These are phyloP conservation scores for Backusella westeae DNA, from an alignment of 192 early-diverging fungal species.

Conservation along the genomic window DNA sequence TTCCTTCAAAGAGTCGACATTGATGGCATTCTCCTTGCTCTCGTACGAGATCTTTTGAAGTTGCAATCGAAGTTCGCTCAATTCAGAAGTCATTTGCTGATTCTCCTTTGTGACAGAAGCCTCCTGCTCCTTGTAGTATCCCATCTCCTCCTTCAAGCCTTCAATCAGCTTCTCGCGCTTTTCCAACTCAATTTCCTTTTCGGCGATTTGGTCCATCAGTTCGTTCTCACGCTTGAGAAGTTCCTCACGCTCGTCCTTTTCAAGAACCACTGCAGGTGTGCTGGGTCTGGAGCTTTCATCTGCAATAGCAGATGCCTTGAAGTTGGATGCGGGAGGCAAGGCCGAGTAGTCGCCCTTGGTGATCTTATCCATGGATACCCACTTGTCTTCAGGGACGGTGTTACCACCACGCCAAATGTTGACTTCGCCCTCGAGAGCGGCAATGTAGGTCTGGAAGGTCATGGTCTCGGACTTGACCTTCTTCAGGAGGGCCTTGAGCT, in stretches of 20 bases:
- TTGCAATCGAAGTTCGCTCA: conserved; percentile 80
- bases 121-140: conserved; percentile 66
- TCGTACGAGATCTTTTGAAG: conserved; percentile 89
- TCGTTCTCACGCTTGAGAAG: conserved; percentile 96
- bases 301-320: conserved; percentile 38
- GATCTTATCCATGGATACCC: conserved; percentile 61
- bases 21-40: conserved; percentile 86
- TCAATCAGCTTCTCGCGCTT: conserved; percentile 58
- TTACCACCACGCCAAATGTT: conserved; percentile 85
- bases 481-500: conserved; percentile 94
- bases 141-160: conserved; percentile 77
- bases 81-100: conserved; percentile 66
- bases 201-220: conserved; percentile 88
- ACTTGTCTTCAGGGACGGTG: conserved; percentile 59
- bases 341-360: conserved; percentile 35
- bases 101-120: conserved; percentile 60
- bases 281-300: conserved; percentile 56
- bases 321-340: conserved; percentile 39
- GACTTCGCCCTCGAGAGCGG: conserved; percentile 86
- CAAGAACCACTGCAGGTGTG: conserved; percentile 77
- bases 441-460: conserved; percentile 80
- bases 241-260: conserved; percentile 91
- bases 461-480: conserved; percentile 80
- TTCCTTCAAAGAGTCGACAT: conserved; percentile 86
- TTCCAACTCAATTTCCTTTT: conserved; percentile 85